Percentiles rank a stretch among this genome's conserved stretches.
These are phyloP conservation scores for Ceratobasidium sp. DNA, from an alignment of 1,284 basidiomycete genomes.

Conservation along the genomic window DNA sequence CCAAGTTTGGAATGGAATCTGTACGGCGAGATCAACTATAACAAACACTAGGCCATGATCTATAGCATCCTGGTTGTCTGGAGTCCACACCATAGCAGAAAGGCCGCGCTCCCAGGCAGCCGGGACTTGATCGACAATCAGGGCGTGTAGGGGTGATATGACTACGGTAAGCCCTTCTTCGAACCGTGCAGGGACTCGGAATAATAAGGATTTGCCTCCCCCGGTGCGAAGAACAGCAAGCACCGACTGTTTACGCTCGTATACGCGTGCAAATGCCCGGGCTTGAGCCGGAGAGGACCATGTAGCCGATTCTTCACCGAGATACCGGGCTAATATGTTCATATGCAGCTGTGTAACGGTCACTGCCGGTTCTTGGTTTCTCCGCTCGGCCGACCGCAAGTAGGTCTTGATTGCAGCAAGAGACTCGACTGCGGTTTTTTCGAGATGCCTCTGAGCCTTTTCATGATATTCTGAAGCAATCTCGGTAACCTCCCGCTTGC, in stretches of 20 bases:
- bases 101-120: not conserved
- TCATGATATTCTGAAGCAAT: too few species aligned
- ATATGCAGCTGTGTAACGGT: not conserved
- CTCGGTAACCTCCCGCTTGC: too few species aligned
- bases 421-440: not conserved
- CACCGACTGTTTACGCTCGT: not conserved
- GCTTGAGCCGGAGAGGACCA: conserved; percentile 1
- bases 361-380: not conserved
- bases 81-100: not conserved
- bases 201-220: conserved; percentile 8
- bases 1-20: not conserved
- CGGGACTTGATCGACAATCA: not conserved
- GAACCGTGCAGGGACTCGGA: not conserved
- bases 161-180: not conserved
- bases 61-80: not conserved
- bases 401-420: not conserved
- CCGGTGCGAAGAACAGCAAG: conserved; percentile 2
- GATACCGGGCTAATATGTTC: not conserved
- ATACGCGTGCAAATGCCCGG: not conserved
- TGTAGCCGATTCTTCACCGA: not conserved
- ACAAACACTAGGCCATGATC: not conserved
- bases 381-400: not conserved
- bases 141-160: not conserved
- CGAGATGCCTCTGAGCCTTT: too few species aligned
- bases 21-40: not conserved